Base-by-base conservation (phyloP, 1,284 basidiomycete genomes). In the Volvariella volvacea region DNA sequence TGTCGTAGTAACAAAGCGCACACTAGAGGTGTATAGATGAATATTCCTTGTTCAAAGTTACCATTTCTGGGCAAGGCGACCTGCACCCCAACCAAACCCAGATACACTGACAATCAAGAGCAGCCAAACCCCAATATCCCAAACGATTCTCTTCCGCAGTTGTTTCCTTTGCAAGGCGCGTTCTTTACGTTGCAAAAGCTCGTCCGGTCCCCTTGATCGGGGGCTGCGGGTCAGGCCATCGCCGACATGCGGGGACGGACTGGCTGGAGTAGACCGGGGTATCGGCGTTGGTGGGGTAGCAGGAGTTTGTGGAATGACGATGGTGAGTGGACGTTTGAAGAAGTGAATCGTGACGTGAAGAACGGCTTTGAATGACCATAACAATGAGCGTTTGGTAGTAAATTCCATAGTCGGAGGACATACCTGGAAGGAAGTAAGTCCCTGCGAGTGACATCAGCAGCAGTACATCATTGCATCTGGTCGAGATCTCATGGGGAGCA, bases 131-230 rank as follows among this genome's bases (percentile, higher is more conserved):
- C 75, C 75, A 6, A 86, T 55, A 59, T 90, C 86, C 81, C 84
- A 88, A 1, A 80, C 55, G 30, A 89, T 62, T 20, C 87, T 69
- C 48, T 73, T 74, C 32, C 73, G 72, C 38, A 80, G 70, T 48
- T 87, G 74, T 34, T 71, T 68, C 44, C 72, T 71, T 59, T 90
- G 87, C 45, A 90, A 62, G 22, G 76, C 75, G 41, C 74, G 70
- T 60, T 90, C 87, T 63, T 90, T 90, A 48, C 84, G 71, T 52
- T 83, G 74, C 33, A 90, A 65, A 20, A 90, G 71, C 42, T 80
- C 76, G 53, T 87, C 82, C 40, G 66, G 56, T 15, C 58, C 56
- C 25, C 25, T 28, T 15, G 62, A 33, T 45, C 51, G 41, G 36
- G 52, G 19, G 44, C 44, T 33, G 43, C 41, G 36, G 39, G 42